These are phyloP conservation scores for Xylaria digitata DNA, from an alignment of 2,329 filamentous ascomycete genomes.

Conservation along the genomic window DNA sequence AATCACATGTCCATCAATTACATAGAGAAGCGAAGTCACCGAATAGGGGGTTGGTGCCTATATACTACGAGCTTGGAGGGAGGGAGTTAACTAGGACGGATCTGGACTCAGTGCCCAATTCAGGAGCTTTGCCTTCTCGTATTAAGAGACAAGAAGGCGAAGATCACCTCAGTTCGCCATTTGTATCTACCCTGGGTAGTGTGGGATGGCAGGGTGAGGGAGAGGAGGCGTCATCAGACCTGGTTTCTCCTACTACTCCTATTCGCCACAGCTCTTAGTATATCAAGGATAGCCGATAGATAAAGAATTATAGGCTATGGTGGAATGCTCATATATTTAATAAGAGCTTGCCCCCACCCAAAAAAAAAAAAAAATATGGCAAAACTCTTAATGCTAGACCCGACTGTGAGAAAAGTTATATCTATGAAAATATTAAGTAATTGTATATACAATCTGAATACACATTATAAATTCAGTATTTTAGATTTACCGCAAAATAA, in stretches of 20 bases:
- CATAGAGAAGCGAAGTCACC: constrained; percentile 29
- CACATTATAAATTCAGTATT: too few relatives aligned
- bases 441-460: too few relatives aligned
- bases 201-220: constrained; percentile 40
- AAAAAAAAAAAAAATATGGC: too few relatives aligned
- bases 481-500: too few relatives aligned
- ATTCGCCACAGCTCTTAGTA: constrained; percentile 13
- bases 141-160: constrained; percentile 34
- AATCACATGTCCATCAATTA: constrained; percentile 37
- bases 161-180: constrained; percentile 41
- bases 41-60: constrained; percentile 35
- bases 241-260: constrained; percentile 47
- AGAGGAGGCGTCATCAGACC: constrained; percentile 38
- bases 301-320: not conserved
- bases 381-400: too few relatives aligned
- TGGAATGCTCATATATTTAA: too few relatives aligned
- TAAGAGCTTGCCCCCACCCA: too few relatives aligned
- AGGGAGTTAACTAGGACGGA: constrained; percentile 35
- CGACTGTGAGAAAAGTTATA: too few relatives aligned
- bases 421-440: too few relatives aligned
- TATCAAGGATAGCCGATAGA: not conserved
- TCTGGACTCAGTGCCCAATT: constrained; percentile 30
- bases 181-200: constrained; percentile 46
- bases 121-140: constrained; percentile 29
- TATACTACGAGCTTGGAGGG: constrained; percentile 46